Percentiles rank a stretch among this genome's conserved stretches.
Evolutionary conservation across 768 basidiomycete species (phyloP).

Genomic region (Clitopilus hobsonii): DNA sequence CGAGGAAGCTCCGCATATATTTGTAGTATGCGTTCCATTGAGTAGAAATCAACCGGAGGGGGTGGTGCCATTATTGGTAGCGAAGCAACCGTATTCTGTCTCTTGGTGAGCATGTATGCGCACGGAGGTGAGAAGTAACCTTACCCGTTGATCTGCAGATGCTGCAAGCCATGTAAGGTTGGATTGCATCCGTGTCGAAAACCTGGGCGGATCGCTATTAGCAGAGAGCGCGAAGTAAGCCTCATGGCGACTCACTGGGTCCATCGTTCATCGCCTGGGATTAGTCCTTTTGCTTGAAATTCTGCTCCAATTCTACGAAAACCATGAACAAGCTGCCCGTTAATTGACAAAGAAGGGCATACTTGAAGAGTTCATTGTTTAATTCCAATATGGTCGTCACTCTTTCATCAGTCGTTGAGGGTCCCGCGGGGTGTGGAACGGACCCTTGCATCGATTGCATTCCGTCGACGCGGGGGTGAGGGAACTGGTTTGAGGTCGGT

Average conservation of each 20-base stretch:
- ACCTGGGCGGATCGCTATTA: conserved; percentile 35
- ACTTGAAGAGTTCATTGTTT: conserved; percentile 70
- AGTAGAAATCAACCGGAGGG: conserved; percentile 42
- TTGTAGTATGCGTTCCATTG: conserved; percentile 59
- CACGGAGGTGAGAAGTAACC: conserved; percentile 13
- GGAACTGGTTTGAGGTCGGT: neutral
- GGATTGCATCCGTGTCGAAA: conserved; percentile 54
- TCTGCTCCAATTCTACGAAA: conserved; percentile 55
- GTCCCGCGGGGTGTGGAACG: neutral
- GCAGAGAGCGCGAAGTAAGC: conserved; percentile 1
- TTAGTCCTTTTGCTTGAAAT: conserved; percentile 50
- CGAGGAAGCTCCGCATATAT: conserved; percentile 58
- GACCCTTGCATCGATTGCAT: neutral
- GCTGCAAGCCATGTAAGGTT: conserved; percentile 71
- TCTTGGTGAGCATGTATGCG: conserved; percentile 18
- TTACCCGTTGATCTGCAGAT: conserved; percentile 52
- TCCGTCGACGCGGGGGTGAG: neutral
- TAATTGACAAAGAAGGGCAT: conserved; percentile 12
- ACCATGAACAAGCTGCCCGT: too few species aligned
- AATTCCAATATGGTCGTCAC: conserved; percentile 60
- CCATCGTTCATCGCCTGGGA: conserved; percentile 43
- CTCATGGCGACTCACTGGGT: conserved; percentile 46
- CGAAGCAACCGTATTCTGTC: conserved; percentile 35
- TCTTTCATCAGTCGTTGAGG: conserved; percentile 30
- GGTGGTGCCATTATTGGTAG: conserved; percentile 48